Evolutionary conservation across 2,329 filamentous ascomycete species (phyloP), one percentile per base, ranked within the genome.

Genomic region (Furcasterigmium furcatum): DNA sequence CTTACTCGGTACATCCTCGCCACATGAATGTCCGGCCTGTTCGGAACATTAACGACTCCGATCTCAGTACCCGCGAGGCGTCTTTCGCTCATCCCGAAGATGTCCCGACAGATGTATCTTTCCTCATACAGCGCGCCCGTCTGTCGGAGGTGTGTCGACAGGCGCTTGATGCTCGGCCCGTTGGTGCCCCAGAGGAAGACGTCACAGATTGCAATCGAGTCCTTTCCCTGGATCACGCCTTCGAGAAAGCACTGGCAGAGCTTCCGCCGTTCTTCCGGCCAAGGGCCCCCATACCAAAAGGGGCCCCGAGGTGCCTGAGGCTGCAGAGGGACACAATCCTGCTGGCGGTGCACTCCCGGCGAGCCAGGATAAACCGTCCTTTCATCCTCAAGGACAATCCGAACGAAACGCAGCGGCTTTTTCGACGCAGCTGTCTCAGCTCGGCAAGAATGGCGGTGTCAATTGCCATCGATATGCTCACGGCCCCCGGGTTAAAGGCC

Each of bases 11-110:
- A 6, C 60, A 69, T n/a, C 62, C 64, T 9, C 56, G 51, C 6
- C 66, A 72, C 18, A 70, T 71, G 59, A 55, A 56, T 12, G 62
- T 72, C 4, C 60, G 58, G 4, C 62, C 62, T 36, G 68, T 69
- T 4, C 58, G 62, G 2, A 68, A 72, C 42, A 57, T 65, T 8
- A 58, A 70, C 30, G 66, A 71, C 30, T 57, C 59, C 34, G 67
- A 69, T 25, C 55, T 69, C 12, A 49, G 59, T 8, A 55, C 61
- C 4, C 55, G 55, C 2, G 46, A 55, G 13, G 57, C 63, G 8
- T 47, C 56, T 3, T 24, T 66, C 7, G 58, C 57, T 2, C 57
- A 58, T 14, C 62, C 67, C 0, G 43, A 56, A 1, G 53, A 56
- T 10, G 52, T 62, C n/a, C 50, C 59, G 1, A 71, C 69, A 0